Evolutionary conservation across 768 basidiomycete genomes (phyloP).

Genomic region (Gelatoporia subvermispora): DNA sequence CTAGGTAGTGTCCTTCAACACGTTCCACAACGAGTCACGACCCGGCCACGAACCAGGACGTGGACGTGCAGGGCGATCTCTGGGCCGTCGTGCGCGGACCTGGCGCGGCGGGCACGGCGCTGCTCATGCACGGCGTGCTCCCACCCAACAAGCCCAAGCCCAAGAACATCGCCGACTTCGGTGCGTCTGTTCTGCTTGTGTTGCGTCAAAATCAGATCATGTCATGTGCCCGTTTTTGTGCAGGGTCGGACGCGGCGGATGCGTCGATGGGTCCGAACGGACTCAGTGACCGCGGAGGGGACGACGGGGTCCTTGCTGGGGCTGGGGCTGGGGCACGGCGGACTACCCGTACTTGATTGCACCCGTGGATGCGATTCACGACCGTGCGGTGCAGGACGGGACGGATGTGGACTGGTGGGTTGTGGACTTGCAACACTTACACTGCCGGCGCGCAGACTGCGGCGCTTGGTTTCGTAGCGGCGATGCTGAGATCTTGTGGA

Average conservation of each 20-base stretch:
- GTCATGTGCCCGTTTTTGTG: neutral
- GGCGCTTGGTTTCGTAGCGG: slow-evolving; percentile 19
- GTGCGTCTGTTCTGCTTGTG: slow-evolving; percentile 38
- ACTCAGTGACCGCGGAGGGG: slow-evolving; percentile 47
- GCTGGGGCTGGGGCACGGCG: slow-evolving; percentile 44
- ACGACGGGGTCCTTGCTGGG: slow-evolving; percentile 58
- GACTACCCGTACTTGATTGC: slow-evolving; percentile 48
- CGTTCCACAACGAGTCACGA: slow-evolving; percentile 37
- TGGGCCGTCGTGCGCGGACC: slow-evolving; percentile 50
- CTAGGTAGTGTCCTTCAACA: slow-evolving; percentile 71
- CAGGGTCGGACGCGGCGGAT: neutral
- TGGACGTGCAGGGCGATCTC: slow-evolving; percentile 67
- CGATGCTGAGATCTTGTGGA: neutral
- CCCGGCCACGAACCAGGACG: slow-evolving; percentile 44
- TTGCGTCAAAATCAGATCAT: neutral
- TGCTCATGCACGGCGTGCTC: slow-evolving; percentile 51
- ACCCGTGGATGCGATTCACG: slow-evolving; percentile 37
- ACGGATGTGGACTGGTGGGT: slow-evolving; percentile 41
- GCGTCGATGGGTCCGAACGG: slow-evolving; percentile 15
- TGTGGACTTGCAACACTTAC: slow-evolving; percentile 48
- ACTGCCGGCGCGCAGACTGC: slow-evolving; percentile 37
- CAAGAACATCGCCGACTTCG: slow-evolving; percentile 50
- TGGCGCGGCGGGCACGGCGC: slow-evolving; percentile 56
- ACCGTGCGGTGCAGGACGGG: slow-evolving; percentile 33
- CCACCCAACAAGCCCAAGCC: slow-evolving; percentile 43